phyloP scores from a whole-genome alignment of 305 asterid species.

The Galium porrigens region DNA sequence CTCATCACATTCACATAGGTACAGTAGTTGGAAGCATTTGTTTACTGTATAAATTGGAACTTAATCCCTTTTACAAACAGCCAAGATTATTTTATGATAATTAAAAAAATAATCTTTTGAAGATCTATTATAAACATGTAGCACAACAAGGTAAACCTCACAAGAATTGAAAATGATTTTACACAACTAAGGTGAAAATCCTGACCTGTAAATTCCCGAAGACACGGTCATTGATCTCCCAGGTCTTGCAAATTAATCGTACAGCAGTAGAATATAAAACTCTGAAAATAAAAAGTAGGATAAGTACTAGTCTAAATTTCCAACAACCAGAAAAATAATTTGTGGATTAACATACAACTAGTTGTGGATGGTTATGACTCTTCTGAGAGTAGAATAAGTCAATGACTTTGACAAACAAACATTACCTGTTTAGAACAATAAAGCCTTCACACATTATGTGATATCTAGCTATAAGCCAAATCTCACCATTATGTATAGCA shows the following conservation, averaged over 20 bases:
- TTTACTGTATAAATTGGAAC: not conserved
- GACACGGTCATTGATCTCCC: slow-evolving; percentile 87
- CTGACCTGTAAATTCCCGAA: slow-evolving; percentile 84
- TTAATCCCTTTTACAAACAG: not conserved
- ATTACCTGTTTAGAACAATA: slow-evolving; percentile 4
- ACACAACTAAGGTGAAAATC: slow-evolving; percentile 6
- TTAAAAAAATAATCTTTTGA: not conserved
- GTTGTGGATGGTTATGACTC: not conserved
- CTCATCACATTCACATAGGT: not conserved
- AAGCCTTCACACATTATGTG: not conserved
- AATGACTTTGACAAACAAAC: not conserved
- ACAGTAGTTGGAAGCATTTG: not conserved
- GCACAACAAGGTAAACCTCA: not conserved
- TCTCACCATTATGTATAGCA: not conserved
- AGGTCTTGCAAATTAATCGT: slow-evolving; percentile 86
- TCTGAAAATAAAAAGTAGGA: slow-evolving; percentile 25
- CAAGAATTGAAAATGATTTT: not conserved
- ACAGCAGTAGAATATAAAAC: slow-evolving; percentile 64
- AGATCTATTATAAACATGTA: not conserved
- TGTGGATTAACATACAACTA: not conserved
- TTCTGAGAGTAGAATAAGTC: slow-evolving; percentile 8
- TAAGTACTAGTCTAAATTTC: not conserved
- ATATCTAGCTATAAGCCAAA: not conserved
- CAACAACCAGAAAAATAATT: slow-evolving; percentile 2
- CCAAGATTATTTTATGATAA: not conserved